These are phyloP conservation scores for Leccinum incarnatum DNA, from an alignment of 768 basidiomycete species.

Conservation along the genomic window DNA sequence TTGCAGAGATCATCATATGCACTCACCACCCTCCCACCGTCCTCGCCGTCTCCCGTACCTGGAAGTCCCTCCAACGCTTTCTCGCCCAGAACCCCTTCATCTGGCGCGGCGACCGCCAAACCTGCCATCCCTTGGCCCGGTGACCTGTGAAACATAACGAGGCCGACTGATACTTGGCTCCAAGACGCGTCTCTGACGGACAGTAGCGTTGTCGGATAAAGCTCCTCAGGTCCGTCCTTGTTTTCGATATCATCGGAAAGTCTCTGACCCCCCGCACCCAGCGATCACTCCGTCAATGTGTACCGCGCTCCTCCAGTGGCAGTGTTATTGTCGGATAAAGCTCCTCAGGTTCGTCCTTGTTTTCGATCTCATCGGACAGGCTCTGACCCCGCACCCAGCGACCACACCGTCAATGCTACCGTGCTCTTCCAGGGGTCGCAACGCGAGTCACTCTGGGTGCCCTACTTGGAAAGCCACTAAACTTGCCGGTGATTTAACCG, in stretches of 20 bases:
- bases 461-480: conserved; percentile 19
- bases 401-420: conserved; percentile 6
- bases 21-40: conserved; percentile 54
- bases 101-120: conserved; percentile 53
- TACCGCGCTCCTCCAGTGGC: too few relatives aligned
- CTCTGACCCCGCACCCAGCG: conserved; percentile 7
- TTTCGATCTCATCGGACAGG: neutral
- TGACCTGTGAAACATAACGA: conserved; percentile 44
- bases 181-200: neutral
- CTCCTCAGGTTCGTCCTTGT: conserved; percentile 15
- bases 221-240: conserved; percentile 16
- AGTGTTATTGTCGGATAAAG: conserved; percentile 13
- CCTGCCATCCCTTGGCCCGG: conserved; percentile 31
- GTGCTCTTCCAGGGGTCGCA: neutral
- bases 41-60: conserved; percentile 57
- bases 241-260: neutral
- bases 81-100: conserved; percentile 52
- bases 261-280: too few relatives aligned
- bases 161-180: conserved; percentile 43
- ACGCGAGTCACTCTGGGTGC: conserved; percentile 14
- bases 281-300: too few relatives aligned
- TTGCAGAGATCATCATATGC: conserved; percentile 52
- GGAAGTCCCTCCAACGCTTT: conserved; percentile 49
- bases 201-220: conserved; percentile 23
- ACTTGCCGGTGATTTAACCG: neutral